phyloP scores from a whole-genome alignment of 2,329 filamentous ascomycete species.

The Fusarium bactridioides region DNA sequence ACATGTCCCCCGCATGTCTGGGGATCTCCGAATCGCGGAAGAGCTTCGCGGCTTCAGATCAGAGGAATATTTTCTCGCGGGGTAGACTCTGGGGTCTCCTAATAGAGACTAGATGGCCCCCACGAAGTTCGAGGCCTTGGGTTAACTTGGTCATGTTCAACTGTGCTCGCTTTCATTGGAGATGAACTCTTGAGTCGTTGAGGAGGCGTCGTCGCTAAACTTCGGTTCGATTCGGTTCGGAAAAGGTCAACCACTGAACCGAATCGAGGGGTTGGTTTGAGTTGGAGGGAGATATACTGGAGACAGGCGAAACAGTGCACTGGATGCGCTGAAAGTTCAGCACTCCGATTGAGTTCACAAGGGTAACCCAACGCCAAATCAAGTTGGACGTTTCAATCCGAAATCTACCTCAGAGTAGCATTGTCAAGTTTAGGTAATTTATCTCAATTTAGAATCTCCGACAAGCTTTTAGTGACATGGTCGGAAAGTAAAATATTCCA shows the following conservation, averaged over 20 bases:
- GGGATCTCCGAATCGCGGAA: constrained; percentile 14
- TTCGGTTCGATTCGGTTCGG: constrained; percentile 24
- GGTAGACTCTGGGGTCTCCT: constrained; percentile 1
- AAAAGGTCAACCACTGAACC: background rate
- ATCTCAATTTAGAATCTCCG: background rate
- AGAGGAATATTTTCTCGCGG: background rate
- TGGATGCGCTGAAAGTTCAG: background rate
- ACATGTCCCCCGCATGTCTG: constrained; percentile 20
- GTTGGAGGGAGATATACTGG: background rate
- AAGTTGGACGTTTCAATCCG: background rate
- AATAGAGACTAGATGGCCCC: background rate
- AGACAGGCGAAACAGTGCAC: background rate
- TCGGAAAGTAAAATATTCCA: no score
- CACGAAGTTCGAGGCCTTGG: constrained; percentile 1
- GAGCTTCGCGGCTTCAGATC: background rate
- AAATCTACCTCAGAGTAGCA: background rate
- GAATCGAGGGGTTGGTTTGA: background rate
- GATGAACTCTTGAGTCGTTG: background rate
- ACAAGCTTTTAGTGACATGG: background rate
- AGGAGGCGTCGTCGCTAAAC: constrained; percentile 4
- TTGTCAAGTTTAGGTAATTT: background rate
- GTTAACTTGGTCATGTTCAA: constrained; percentile 1
- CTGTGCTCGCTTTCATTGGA: constrained; percentile 8
- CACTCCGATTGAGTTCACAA: background rate
- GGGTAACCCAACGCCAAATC: background rate